These are phyloP conservation scores for Citrullus mucosospermus DNA, from an alignment of 306 rosid genomes.

Conservation along the genomic window DNA sequence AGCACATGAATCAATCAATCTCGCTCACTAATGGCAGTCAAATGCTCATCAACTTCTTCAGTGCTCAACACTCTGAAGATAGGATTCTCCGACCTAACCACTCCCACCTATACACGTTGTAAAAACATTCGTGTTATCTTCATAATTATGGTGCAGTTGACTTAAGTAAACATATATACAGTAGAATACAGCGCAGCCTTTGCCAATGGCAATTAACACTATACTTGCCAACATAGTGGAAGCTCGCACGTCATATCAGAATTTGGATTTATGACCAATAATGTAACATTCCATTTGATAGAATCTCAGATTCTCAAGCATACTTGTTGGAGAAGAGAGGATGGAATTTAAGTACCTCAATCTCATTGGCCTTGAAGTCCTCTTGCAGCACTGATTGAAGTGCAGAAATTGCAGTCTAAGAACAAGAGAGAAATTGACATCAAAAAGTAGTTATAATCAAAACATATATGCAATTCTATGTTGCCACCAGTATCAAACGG, in stretches of 20 bases:
- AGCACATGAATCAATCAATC: slow-evolving; percentile 33
- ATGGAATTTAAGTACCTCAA: slow-evolving; percentile 50
- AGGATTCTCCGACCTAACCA: slow-evolving; percentile 64
- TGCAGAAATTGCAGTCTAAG: slow-evolving; percentile 91
- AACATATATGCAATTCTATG: background rate
- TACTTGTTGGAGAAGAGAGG: background rate
- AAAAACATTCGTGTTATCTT: background rate
- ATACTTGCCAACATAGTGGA: background rate
- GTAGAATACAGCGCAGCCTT: background rate
- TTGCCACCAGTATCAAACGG: background rate
- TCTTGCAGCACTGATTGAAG: slow-evolving; percentile 98
- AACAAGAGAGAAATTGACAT: slow-evolving; percentile 1
- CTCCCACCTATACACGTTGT: slow-evolving; percentile 60
- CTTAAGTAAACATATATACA: background rate
- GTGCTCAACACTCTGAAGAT: slow-evolving; percentile 70
- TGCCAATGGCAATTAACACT: background rate
- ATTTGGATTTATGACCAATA: background rate
- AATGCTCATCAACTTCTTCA: slow-evolving; percentile 91
- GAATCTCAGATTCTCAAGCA: background rate
- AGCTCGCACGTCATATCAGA: slow-evolving; percentile 1
- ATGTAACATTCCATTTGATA: background rate
- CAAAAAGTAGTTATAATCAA: background rate
- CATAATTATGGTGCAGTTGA: background rate
- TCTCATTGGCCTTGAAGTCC: slow-evolving; percentile 94
- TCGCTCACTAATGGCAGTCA: slow-evolving; percentile 98